phyloP scores from a whole-genome alignment of 164 flowering plant genomes.

The Stephania cephalantha region DNA sequence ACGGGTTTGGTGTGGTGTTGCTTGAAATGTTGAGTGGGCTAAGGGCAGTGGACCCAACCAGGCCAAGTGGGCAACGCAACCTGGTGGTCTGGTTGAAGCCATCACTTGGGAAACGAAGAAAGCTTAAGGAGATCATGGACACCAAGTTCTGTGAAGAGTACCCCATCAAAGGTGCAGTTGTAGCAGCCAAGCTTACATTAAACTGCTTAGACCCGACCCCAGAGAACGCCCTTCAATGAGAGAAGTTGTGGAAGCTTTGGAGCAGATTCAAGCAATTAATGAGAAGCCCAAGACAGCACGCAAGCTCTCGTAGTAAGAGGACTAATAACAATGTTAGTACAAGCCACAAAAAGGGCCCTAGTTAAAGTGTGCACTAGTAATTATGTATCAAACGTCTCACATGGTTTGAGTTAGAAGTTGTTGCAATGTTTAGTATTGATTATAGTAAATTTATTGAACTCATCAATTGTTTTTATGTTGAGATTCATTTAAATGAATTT shows the following conservation, averaged over 20 bases:
- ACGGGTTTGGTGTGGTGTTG: slow-evolving; percentile 81
- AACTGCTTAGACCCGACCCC: slow-evolving; percentile 52
- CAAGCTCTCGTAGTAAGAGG: neutral
- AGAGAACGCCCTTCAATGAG: slow-evolving; percentile 70
- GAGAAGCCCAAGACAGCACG: slow-evolving; percentile 23
- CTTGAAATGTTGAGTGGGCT: slow-evolving; percentile 70
- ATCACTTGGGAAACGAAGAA: slow-evolving; percentile 34
- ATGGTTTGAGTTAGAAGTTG: no score
- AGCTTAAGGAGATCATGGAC: slow-evolving; percentile 54
- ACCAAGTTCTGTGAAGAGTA: slow-evolving; percentile 50
- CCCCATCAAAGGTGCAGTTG: slow-evolving; percentile 44
- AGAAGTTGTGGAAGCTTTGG: slow-evolving; percentile 56
- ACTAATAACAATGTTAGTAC: no score
- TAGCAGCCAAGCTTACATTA: slow-evolving; percentile 53
- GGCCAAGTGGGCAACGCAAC: slow-evolving; percentile 55
- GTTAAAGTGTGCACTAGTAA: no score
- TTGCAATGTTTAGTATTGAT: no score
- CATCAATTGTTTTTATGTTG: no score
- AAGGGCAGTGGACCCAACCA: slow-evolving; percentile 59
- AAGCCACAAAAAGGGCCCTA: no score
- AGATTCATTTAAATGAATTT: no score
- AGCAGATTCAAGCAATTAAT: slow-evolving; percentile 29
- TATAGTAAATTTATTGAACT: no score
- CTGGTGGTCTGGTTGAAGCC: slow-evolving; percentile 82
- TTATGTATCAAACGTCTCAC: no score